Evolutionary conservation across 2,329 filamentous ascomycete genomes (phyloP).

Genomic region (Didymella pinodella): DNA sequence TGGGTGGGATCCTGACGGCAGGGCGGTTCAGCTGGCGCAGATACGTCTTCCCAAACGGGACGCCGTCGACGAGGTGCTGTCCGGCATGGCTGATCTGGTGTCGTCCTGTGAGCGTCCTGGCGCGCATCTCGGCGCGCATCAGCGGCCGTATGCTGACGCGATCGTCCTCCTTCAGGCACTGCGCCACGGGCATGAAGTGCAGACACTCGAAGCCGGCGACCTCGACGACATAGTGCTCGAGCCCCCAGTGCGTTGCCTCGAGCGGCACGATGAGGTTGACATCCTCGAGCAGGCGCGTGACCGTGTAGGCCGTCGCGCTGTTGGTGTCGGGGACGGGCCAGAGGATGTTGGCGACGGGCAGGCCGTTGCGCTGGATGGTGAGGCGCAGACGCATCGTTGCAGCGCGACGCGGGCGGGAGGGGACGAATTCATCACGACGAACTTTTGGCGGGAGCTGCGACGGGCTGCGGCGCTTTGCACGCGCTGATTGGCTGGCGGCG

Average conservation of each 20-base stretch:
- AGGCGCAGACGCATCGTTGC: slow-evolving; percentile 49
- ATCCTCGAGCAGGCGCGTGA: slow-evolving; percentile 78
- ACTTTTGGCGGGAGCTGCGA: slow-evolving; percentile 26
- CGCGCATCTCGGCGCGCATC: slow-evolving; percentile 74
- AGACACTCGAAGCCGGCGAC: slow-evolving; percentile 82
- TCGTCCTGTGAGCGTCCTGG: slow-evolving; percentile 76
- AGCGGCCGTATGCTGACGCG: slow-evolving; percentile 85
- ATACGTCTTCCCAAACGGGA: slow-evolving; percentile 80
- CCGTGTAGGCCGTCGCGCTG: slow-evolving; percentile 59
- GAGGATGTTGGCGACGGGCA: slow-evolving; percentile 50
- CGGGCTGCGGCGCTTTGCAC: slow-evolving; percentile 1
- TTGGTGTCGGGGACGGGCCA: slow-evolving; percentile 47
- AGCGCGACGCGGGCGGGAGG: slow-evolving; percentile 11
- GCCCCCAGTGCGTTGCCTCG: slow-evolving; percentile 80
- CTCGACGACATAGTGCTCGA: slow-evolving; percentile 90
- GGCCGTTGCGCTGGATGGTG: slow-evolving; percentile 47
- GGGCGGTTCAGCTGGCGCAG: slow-evolving; percentile 70
- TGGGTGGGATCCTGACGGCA: slow-evolving; percentile 73
- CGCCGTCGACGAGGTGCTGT: slow-evolving; percentile 81
- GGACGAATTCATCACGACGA: slow-evolving; percentile 5
- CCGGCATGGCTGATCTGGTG: slow-evolving; percentile 82
- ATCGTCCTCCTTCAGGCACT: slow-evolving; percentile 81
- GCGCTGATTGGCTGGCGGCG: neutral
- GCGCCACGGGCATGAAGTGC: slow-evolving; percentile 78
- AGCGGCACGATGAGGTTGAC: slow-evolving; percentile 83